Base-by-base conservation (phyloP, 73 alveolate genomes). In the Tetrahymena borealis region DNA sequence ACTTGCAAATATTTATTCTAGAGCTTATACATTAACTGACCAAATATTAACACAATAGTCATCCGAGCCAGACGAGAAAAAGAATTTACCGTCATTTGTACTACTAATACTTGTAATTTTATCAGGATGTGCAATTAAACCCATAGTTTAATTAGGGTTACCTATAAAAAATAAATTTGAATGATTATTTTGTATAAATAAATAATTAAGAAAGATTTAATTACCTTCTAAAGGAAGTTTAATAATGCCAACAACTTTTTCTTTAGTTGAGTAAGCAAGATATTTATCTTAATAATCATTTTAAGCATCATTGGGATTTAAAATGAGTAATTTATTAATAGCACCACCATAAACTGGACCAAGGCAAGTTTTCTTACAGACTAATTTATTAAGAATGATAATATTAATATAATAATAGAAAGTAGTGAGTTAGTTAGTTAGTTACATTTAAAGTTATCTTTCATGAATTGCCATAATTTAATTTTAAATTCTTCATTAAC, bases 341-440 rank as follows among this genome's bases (percentile, higher is more conserved):
- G 98, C 99, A 12, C 99, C 99, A 36, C 99, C 99, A 94, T 97
- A 98, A 33, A 99, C 97, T 1, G 99, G 99, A 31, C 99, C 99
- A 33, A 98, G 96, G 78, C 99, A 98, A 6, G 99, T 98, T 92
- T 97, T 97, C 91, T 98, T 97, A 90, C 99, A 95, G 39, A 95
- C 96, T 90, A 92, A 94, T 37, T 95, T 96, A 77, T 94, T 92
- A 60, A n/a, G 2, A 60, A 24, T 18, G 16, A 31, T 12, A 18
- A 18, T 40, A 15, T 40, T 40, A 2, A 6, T 2, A 11, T 7
- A 42, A 15, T 15, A 15, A 42, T n/a, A 12, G 2, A 10, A 42
- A 2, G 1, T 1, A 1, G 16, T n/a, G n/a, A n/a, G 24, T 42
- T 6, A 6, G 20, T 10, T 60, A 15, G n/a, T 24, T 24, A 60